A percentile compares a stretch with the other conserved stretches of the same genome.
Conservation (phyloP, 2,329 filamentous ascomycete genomes). For the Fusarium luffae region DNA sequence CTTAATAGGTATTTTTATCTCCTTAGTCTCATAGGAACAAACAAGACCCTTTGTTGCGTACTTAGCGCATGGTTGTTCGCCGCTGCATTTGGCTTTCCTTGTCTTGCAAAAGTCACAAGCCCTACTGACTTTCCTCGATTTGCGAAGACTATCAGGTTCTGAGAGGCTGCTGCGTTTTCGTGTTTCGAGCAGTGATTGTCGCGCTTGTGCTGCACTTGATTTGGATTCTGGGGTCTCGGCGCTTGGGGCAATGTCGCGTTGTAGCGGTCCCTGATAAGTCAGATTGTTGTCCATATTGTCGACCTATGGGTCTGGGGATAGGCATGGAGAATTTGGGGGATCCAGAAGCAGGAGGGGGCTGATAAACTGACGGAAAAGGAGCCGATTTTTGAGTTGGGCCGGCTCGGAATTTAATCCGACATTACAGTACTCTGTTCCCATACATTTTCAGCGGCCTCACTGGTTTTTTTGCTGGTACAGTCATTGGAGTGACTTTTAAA, state of each 20-base stretch:
- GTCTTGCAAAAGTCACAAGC: slow-evolving; percentile 48
- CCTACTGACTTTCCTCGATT: slow-evolving; percentile 46
- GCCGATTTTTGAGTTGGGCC: background rate
- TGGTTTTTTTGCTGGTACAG: background rate
- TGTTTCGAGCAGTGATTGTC: too few species aligned
- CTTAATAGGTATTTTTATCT: too few species aligned
- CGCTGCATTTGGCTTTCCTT: slow-evolving; percentile 45
- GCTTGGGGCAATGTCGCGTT: background rate
- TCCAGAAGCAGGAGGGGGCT: background rate
- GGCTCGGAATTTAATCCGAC: too few species aligned
- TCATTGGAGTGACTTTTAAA: background rate
- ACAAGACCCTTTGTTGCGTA: slow-evolving; percentile 44
- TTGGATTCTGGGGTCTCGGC: too few species aligned
- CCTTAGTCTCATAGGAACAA: slow-evolving; percentile 48
- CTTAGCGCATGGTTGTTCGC: slow-evolving; percentile 49
- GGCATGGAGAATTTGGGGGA: background rate
- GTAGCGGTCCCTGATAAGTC: background rate
- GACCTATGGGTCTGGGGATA: background rate
- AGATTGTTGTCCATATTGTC: background rate
- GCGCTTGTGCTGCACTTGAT: too few species aligned
- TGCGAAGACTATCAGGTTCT: background rate
- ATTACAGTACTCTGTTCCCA: too few species aligned
- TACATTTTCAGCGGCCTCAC: too few species aligned
- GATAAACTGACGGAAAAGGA: background rate
- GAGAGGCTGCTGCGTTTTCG: background rate